phyloP scores from a whole-genome alignment of 2,329 filamentous ascomycete genomes.

The Fusarium papillatum region DNA sequence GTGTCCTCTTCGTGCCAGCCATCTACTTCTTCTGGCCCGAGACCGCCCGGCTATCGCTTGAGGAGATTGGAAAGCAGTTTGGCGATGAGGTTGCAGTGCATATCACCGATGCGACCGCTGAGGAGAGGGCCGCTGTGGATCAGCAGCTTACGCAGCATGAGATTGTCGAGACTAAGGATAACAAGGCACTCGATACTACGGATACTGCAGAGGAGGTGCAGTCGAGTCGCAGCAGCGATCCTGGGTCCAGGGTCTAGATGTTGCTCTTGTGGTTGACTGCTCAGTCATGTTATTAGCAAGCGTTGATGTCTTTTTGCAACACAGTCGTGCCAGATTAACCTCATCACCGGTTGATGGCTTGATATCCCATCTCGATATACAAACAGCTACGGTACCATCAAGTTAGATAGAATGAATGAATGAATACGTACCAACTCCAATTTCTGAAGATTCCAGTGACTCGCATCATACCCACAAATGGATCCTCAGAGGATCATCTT shows the following conservation, averaged over 20 bases:
- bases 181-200: rapidly evolving
- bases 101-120: slow-evolving; percentile 57
- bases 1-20: slow-evolving; percentile 44
- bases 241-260: background rate
- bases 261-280: background rate
- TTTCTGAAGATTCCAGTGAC: background rate
- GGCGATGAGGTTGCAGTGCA: slow-evolving; percentile 64
- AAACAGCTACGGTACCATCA: background rate
- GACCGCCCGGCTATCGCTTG: slow-evolving; percentile 51
- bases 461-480: background rate
- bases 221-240: slow-evolving; percentile 22
- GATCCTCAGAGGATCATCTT: background rate
- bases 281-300: background rate
- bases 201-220: background rate
- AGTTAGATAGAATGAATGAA: background rate
- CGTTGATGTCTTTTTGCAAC: background rate
- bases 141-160: slow-evolving; percentile 6
- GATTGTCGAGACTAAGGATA: background rate
- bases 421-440: background rate
- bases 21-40: slow-evolving; percentile 51
- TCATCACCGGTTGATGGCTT: background rate
- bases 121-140: slow-evolving; percentile 29
- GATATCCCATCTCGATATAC: background rate
- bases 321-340: background rate
- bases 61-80: slow-evolving; percentile 55